Conservation (phyloP, 148 eudicot species). For the Rhododendron vialii region DNA sequence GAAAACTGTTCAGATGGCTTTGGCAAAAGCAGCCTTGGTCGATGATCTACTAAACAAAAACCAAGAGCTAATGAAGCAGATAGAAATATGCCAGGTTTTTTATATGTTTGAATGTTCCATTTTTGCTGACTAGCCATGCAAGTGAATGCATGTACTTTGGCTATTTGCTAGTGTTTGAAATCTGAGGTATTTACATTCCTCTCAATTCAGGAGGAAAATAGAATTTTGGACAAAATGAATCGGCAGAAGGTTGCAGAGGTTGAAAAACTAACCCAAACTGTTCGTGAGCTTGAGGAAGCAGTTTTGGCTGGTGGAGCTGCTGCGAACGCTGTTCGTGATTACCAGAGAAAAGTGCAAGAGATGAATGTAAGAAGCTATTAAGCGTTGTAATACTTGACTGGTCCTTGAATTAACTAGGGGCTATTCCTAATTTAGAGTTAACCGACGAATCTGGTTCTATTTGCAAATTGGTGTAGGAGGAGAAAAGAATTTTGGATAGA, state of each 20-base stretch:
- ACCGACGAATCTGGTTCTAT: slow-evolving; percentile 1
- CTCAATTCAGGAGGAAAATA: slow-evolving; percentile 77
- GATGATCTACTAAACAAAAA: slow-evolving; percentile 95
- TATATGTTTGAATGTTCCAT: slow-evolving; percentile 1
- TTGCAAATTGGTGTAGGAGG: slow-evolving; percentile 51
- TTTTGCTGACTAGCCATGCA: background rate
- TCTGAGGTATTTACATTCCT: slow-evolving; percentile 8
- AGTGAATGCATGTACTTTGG: background rate
- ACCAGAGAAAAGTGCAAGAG: slow-evolving; percentile 91
- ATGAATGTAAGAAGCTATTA: slow-evolving; percentile 54
- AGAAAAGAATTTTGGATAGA: slow-evolving; percentile 72
- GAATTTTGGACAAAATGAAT: slow-evolving; percentile 85
- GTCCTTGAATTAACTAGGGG: background rate
- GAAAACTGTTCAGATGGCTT: slow-evolving; percentile 67
- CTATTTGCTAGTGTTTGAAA: background rate
- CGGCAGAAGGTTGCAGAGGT: slow-evolving; percentile 93
- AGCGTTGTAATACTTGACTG: background rate
- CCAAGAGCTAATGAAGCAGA: slow-evolving; percentile 87
- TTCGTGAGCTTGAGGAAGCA: slow-evolving; percentile 93
- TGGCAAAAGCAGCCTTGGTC: slow-evolving; percentile 88
- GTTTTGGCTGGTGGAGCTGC: slow-evolving; percentile 99
- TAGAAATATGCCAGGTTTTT: slow-evolving; percentile 93
- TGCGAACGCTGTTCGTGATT: slow-evolving; percentile 97
- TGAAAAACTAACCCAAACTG: slow-evolving; percentile 88
- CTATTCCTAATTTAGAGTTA: background rate